Evolutionary conservation across 1,284 basidiomycete genomes (phyloP).

Genomic region (Xerocomus minutiporus): DNA sequence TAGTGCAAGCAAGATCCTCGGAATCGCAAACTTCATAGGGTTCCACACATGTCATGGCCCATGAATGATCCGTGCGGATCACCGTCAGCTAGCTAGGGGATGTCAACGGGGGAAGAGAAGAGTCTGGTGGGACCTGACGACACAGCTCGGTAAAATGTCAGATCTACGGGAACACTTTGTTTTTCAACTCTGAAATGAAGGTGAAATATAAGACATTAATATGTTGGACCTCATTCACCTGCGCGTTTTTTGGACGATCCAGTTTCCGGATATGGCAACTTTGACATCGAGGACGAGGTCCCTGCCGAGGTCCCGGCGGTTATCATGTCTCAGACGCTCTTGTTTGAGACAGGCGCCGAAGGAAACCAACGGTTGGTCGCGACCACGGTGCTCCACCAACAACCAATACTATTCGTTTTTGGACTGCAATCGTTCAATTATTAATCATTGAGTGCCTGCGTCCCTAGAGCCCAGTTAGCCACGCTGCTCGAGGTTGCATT

Average conservation of each 20-base stretch:
- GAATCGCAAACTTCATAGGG: background rate
- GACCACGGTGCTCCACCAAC: conserved; percentile 5
- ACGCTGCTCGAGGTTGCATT: background rate
- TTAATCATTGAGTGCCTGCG: background rate
- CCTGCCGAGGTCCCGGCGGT: conserved; percentile 4
- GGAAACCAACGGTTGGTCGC: background rate
- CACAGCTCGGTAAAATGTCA: too few species aligned
- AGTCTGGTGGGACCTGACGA: too few species aligned
- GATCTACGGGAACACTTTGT: too few species aligned
- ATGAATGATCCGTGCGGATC: background rate
- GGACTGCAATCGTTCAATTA: conserved; percentile 1
- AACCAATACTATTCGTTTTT: conserved; percentile 10
- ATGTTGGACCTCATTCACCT: background rate
- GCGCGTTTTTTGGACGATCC: background rate
- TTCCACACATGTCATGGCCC: background rate
- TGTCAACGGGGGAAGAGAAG: background rate
- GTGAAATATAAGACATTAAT: background rate
- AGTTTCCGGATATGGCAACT: conserved; percentile 11
- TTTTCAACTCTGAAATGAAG: background rate
- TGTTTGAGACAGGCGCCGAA: conserved; percentile 3
- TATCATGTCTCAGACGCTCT: conserved; percentile 9
- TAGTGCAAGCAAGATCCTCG: background rate
- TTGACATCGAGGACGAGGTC: conserved; percentile 8
- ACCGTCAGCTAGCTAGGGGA: background rate
- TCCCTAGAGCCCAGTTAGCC: background rate